A percentile compares a stretch with the other conserved stretches of the same genome.
These are phyloP conservation scores for Macrolepiota dolichaula DNA, from an alignment of 768 basidiomycete species.

Conservation along the genomic window DNA sequence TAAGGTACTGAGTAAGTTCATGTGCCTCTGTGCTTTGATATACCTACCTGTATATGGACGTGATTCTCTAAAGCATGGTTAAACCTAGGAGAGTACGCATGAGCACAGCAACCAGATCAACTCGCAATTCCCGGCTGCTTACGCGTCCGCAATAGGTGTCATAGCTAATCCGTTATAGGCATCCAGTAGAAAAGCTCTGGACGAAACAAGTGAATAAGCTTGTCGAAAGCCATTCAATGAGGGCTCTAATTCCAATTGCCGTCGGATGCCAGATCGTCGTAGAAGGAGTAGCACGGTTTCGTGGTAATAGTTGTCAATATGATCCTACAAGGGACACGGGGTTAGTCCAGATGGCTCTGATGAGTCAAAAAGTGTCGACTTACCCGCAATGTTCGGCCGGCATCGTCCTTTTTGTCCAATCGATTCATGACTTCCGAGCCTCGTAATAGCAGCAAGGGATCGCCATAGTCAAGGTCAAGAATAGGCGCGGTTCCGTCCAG, in stretches of 20 bases:
- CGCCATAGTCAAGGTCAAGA: neutral
- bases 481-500: conserved; percentile 8
- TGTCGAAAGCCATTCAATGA: conserved; percentile 42
- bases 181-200: conserved; percentile 57
- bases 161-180: conserved; percentile 77
- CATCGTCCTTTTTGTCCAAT: conserved; percentile 42
- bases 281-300: conserved; percentile 29
- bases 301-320: conserved; percentile 32
- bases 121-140: conserved; percentile 24
- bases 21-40: neutral
- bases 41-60: conserved; percentile 23
- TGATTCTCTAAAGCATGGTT: conserved; percentile 66
- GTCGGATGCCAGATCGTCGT: conserved; percentile 15
- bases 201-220: conserved; percentile 31
- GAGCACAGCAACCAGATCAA: neutral
- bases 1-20: conserved; percentile 13
- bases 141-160: conserved; percentile 86
- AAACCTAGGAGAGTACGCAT: conserved; percentile 45
- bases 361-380: neutral
- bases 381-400: conserved; percentile 13
- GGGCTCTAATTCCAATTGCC: conserved; percentile 15
- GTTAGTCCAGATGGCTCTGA: neutral
- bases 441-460: neutral
- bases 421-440: conserved; percentile 26
- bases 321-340: neutral